These are phyloP conservation scores for Hygrophoropsis aurantiaca DNA, from an alignment of 768 basidiomycete species.

Conservation along the genomic window DNA sequence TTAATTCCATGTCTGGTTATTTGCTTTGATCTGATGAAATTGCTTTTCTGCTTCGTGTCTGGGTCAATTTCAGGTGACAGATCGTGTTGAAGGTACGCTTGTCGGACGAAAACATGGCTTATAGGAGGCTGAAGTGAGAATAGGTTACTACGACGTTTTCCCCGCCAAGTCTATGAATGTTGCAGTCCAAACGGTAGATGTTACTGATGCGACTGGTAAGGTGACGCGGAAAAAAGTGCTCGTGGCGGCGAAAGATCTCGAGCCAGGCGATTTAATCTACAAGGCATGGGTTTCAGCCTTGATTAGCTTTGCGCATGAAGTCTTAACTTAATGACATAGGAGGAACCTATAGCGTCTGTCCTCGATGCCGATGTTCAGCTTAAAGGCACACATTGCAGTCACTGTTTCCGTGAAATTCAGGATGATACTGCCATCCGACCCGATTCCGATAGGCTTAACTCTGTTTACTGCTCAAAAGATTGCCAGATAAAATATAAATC, in stretches of 20 bases:
- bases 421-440: slow-evolving; percentile 43
- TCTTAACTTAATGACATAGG: slow-evolving; percentile 43
- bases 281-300: slow-evolving; percentile 42
- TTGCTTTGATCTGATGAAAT: slow-evolving; percentile 61
- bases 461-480: slow-evolving; percentile 71
- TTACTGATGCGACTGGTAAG: slow-evolving; percentile 14
- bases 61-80: slow-evolving; percentile 51
- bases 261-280: slow-evolving; percentile 75
- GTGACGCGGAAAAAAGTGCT: slow-evolving; percentile 50
- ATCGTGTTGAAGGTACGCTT: slow-evolving; percentile 74
- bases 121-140: slow-evolving; percentile 17
- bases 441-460: slow-evolving; percentile 50
- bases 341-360: slow-evolving; percentile 67
- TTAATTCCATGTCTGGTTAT: slow-evolving; percentile 15
- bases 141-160: slow-evolving; percentile 78
- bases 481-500: slow-evolving; percentile 57
- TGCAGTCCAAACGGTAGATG: slow-evolving; percentile 43
- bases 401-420: slow-evolving; percentile 66
- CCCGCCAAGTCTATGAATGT: slow-evolving; percentile 75
- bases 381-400: slow-evolving; percentile 67
- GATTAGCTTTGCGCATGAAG: slow-evolving; percentile 2
- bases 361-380: slow-evolving; percentile 73
- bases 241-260: slow-evolving; percentile 65
- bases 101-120: slow-evolving; percentile 3
- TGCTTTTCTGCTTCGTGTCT: slow-evolving; percentile 32